Evolutionary conservation across 2,329 filamentous ascomycete species (phyloP), one percentile per base, ranked within the genome.

Genomic region (Ceratocystis huliohia): DNA sequence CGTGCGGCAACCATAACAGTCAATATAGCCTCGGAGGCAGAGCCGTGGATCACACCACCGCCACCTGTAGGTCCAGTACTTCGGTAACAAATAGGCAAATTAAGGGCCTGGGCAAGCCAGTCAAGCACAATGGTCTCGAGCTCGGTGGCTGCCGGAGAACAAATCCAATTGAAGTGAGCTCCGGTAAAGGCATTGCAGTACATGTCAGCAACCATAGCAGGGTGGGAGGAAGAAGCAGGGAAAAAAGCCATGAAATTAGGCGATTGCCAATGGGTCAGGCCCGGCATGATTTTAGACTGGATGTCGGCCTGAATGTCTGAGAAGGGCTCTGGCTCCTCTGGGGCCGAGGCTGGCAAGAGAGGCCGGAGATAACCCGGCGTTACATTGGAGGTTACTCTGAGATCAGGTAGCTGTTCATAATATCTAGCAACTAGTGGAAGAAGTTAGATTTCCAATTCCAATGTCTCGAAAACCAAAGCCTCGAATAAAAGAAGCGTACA

Each of bases 181-280:
- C 89, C 89, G 13, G 86, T 94, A 76, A 96, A 92, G 5, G 91
- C 88, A 4, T 89, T 87, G 56, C 86, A 90, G 79, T 96, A 97
- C 79, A 97, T 86, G 77, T 97, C 93, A 22, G 91, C 93, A 10
- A 97, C 82, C 75, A 96, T 93, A 33, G 86, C 84, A 0, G 93
- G 91, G 73, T 88, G 96, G 45, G 88, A 89, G 65, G 87, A 86
- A 28, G 84, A 86, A 63, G 90, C 90, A 0, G 93, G 89, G 77
- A 94, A 97, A 80, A 95, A 97, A 57, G 93, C 93, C 84, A 96
- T 90, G 81, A 96, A 97, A 73, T 93, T 91, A 17, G 91, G 93
- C 1, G 87, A 90, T 74, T 96, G 88, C 91, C 93, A 97, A 77
- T 96, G 93, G 0, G 93, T 96, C 65, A 97, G 80, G 5, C 93